Conservation (phyloP, 176 grass and related monocot species). For the Aegilops sharonensis region DNA sequence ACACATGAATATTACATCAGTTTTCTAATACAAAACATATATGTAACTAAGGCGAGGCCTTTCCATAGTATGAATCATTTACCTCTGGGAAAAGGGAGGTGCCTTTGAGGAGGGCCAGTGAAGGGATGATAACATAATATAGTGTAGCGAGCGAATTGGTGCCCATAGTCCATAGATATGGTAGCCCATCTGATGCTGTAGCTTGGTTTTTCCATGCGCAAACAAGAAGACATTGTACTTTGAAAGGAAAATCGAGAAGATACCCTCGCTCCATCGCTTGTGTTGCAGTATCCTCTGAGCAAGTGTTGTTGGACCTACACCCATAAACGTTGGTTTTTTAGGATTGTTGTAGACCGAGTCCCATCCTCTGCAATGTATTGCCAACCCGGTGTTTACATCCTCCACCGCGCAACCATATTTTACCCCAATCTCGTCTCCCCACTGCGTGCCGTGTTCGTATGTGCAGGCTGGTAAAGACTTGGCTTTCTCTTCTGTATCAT, state of each 20-base stretch:
- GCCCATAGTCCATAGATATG: conserved; percentile 56
- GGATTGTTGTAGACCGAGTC: conserved; percentile 48
- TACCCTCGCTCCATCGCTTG: conserved; percentile 84
- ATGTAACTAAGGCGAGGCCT: background rate
- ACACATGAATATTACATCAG: conserved; percentile 9
- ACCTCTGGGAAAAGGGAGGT: conserved; percentile 73
- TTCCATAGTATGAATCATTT: background rate
- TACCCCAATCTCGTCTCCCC: conserved; percentile 68
- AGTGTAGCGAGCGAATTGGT: conserved; percentile 56
- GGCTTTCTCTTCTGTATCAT: conserved; percentile 42
- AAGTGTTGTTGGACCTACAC: conserved; percentile 58
- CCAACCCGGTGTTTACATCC: conserved; percentile 68
- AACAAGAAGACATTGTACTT: conserved; percentile 53
- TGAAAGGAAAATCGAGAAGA: conserved; percentile 53
- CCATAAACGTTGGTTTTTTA: conserved; percentile 52
- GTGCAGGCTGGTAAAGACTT: conserved; percentile 48
- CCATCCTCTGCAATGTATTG: conserved; percentile 85
- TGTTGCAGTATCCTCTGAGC: conserved; percentile 62
- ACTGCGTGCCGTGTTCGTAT: conserved; percentile 60
- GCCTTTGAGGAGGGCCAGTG: conserved; percentile 64
- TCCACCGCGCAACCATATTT: conserved; percentile 73
- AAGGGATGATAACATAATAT: conserved; percentile 60
- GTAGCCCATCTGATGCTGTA: conserved; percentile 66
- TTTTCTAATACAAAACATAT: background rate
- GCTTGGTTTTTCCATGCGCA: conserved; percentile 52